A percentile compares a stretch with the other conserved stretches of the same genome.
Conservation (phyloP, 441 rosid genomes). For the Populus tomentosa region DNA sequence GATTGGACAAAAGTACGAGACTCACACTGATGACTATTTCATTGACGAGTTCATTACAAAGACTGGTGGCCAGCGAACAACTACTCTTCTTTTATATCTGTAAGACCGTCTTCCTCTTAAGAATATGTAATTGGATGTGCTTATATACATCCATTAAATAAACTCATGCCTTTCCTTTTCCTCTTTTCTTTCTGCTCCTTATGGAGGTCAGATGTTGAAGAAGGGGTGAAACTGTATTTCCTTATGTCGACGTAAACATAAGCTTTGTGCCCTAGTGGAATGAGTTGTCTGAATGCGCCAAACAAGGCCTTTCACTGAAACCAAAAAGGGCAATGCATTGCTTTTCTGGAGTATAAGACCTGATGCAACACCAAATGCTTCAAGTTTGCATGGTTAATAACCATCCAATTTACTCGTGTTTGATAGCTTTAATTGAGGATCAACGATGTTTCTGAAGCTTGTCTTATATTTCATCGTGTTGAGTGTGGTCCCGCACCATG, state of each 20-base stretch:
- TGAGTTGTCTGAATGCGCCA: constrained; percentile 82
- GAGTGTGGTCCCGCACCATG: no score
- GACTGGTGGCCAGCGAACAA: constrained; percentile 89
- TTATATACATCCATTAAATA: not conserved
- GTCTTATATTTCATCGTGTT: not conserved
- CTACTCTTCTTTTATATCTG: constrained; percentile 54
- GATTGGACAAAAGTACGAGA: constrained; percentile 86
- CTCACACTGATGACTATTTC: constrained; percentile 91
- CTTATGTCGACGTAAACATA: constrained; percentile 55
- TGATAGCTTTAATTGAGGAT: not conserved
- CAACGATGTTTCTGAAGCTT: not conserved
- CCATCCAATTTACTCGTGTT: not conserved
- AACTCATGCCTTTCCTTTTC: not conserved
- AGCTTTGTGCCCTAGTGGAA: constrained; percentile 83
- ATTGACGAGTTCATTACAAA: constrained; percentile 70
- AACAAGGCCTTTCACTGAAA: constrained; percentile 71
- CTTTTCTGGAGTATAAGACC: constrained; percentile 94
- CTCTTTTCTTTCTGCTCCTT: constrained; percentile 13
- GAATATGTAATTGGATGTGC: not conserved
- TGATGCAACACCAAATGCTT: constrained; percentile 76
- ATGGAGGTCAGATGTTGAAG: constrained; percentile 84
- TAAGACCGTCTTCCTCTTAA: not conserved
- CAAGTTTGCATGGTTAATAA: constrained; percentile 81
- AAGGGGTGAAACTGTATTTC: constrained; percentile 95
- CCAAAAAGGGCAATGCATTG: constrained; percentile 89